phyloP scores from a whole-genome alignment of 495 filamentous ascomycete genomes.

The Diplogelasinospora grovesii region DNA sequence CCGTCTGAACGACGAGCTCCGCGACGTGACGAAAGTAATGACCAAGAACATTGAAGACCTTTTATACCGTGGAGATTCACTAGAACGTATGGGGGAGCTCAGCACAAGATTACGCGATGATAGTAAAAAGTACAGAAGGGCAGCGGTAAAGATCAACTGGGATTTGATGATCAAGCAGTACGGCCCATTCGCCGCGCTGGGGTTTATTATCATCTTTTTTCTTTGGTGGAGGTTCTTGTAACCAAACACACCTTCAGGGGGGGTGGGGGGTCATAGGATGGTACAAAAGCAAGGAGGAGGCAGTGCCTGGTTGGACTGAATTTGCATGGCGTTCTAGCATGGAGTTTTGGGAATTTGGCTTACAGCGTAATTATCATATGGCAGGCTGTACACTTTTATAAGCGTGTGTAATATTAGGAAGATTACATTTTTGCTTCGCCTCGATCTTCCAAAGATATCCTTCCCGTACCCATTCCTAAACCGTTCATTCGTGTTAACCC shows the following conservation, averaged over 20 bases:
- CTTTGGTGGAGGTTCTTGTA: constrained; percentile 86
- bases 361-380: too few relatives aligned
- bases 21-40: constrained; percentile 98
- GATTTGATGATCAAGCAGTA: constrained; percentile 96
- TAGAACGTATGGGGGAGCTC: constrained; percentile 97
- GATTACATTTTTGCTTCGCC: too few relatives aligned
- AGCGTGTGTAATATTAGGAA: background rate
- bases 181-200: constrained; percentile 76
- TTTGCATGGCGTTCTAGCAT: too few relatives aligned
- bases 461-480: too few relatives aligned
- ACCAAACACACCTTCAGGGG: constrained; percentile 3
- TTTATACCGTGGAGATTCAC: constrained; percentile 85
- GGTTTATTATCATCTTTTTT: constrained; percentile 72
- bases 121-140: constrained; percentile 84
- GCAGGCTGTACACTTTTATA: background rate
- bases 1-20: constrained; percentile 87
- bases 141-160: constrained; percentile 97
- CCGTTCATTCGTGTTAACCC: too few relatives aligned
- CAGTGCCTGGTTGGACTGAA: constrained; percentile 15
- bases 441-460: too few relatives aligned
- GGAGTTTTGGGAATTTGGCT: constrained; percentile 11
- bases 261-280: background rate
- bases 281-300: too few relatives aligned
- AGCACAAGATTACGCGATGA: constrained; percentile 81
- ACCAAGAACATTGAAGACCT: constrained; percentile 99